Evolutionary conservation across 1,284 basidiomycete species (phyloP).

Genomic region (Flammula alnicola): DNA sequence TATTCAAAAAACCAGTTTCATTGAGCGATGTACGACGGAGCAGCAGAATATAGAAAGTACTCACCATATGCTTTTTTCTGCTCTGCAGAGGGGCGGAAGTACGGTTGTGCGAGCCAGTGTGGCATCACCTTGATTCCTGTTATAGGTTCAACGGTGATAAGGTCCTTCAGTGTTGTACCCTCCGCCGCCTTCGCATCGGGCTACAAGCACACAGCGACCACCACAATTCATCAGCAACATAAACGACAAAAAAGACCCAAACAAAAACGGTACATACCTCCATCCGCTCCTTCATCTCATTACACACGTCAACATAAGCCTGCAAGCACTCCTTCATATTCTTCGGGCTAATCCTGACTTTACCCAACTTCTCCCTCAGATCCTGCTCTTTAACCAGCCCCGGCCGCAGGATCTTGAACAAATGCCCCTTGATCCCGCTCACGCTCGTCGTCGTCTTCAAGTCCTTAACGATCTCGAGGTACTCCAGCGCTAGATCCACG

Average conservation of each 20-base stretch:
- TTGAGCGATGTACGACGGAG: no score
- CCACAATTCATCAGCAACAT: no score
- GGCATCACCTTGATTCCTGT: conserved; percentile 72
- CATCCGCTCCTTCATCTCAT: conserved; percentile 70
- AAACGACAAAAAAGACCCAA: no score
- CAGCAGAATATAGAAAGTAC: no score
- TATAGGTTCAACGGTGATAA: conserved; percentile 51
- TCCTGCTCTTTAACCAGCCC: conserved; percentile 74
- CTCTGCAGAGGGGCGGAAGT: conserved; percentile 59
- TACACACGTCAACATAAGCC: conserved; percentile 64
- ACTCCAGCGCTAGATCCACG: conserved; percentile 79
- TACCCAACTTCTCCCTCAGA: conserved; percentile 73
- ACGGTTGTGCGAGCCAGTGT: conserved; percentile 87
- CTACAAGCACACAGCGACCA: no score
- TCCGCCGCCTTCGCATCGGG: conserved; percentile 46
- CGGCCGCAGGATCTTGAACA: conserved; percentile 91
- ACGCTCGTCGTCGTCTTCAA: conserved; percentile 76
- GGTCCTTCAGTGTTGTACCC: conserved; percentile 43
- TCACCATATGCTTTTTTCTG: conserved; percentile 25
- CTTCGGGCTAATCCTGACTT: conserved; percentile 43
- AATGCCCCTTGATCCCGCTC: conserved; percentile 87
- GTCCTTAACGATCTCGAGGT: conserved; percentile 78
- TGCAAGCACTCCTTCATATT: conserved; percentile 47
- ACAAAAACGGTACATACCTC: no score
- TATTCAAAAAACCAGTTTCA: no score